phyloP scores from a whole-genome alignment of 2,329 filamentous ascomycete species.

The Cladophialophora bantiana region DNA sequence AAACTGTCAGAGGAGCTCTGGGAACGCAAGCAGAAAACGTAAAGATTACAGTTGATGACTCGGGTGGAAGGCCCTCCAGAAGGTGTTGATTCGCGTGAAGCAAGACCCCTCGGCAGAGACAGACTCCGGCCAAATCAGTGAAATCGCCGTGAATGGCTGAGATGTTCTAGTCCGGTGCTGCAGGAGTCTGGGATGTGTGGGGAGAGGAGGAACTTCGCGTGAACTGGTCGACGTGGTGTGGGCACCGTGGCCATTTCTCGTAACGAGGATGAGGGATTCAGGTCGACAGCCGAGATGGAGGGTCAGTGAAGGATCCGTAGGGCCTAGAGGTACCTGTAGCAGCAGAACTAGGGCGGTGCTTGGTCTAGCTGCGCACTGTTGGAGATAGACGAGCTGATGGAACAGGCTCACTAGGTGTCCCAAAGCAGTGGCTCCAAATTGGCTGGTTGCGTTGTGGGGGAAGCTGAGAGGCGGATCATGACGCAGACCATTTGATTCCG shows the following conservation, averaged over 20 bases:
- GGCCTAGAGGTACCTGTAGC: not conserved
- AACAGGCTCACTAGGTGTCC: not conserved
- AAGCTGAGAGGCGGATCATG: not conserved
- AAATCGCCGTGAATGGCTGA: constrained; percentile 2
- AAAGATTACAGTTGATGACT: not conserved
- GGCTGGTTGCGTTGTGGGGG: not conserved
- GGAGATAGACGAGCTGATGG: constrained; percentile 2
- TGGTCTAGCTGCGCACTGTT: not conserved
- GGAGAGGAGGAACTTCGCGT: not conserved
- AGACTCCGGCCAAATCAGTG: not conserved
- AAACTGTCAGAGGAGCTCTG: not conserved
- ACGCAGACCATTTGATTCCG: not conserved
- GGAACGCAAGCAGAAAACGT: not conserved
- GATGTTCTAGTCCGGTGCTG: not conserved
- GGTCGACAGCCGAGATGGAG: not conserved
- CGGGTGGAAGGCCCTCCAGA: constrained; percentile 9
- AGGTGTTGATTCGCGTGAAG: constrained; percentile 5
- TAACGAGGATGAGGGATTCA: not conserved
- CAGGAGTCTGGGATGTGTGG: constrained; percentile 7
- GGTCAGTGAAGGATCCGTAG: not conserved
- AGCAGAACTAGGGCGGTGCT: not conserved
- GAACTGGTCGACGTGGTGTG: not conserved
- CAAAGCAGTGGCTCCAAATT: not conserved
- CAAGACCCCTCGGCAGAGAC: not conserved
- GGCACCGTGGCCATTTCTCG: not conserved